Percentiles rank a stretch among this genome's conserved stretches.
These are phyloP conservation scores for Eucalyptus guilfoylei DNA, from an alignment of 345 rosid species.

Conservation along the genomic window DNA sequence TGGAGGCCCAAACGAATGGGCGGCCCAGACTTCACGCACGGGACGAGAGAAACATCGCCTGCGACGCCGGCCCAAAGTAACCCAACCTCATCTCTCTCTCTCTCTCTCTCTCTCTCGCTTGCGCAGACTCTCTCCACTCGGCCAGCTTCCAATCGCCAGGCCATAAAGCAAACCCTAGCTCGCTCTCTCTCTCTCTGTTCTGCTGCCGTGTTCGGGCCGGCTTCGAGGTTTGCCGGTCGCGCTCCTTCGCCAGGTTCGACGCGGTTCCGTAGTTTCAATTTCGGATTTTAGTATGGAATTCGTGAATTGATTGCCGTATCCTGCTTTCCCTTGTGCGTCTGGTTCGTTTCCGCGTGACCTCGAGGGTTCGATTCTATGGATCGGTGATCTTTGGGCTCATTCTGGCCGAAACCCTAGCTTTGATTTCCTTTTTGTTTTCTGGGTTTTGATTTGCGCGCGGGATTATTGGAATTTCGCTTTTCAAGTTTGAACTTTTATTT, in stretches of 20 bases:
- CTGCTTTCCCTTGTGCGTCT: neutral
- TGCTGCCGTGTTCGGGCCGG: neutral
- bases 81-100: neutral
- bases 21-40: neutral
- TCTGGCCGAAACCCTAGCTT: neutral
- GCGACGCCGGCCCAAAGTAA: neutral
- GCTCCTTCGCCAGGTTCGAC: neutral
- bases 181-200: neutral
- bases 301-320: accelerated
- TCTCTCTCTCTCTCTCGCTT: neutral
- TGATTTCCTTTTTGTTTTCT: neutral
- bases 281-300: neutral
- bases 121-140: too few relatives aligned
- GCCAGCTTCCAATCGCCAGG: neutral
- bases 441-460: neutral
- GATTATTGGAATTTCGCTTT: neutral
- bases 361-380: neutral
- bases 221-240: neutral
- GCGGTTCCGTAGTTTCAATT: neutral
- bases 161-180: neutral
- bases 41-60: neutral
- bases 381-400: neutral
- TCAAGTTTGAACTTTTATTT: neutral
- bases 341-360: neutral
- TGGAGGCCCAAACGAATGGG: neutral